Evolutionary conservation across 805 yeast species (phyloP).

Genomic region (Wickerhamiella kazuoi): DNA sequence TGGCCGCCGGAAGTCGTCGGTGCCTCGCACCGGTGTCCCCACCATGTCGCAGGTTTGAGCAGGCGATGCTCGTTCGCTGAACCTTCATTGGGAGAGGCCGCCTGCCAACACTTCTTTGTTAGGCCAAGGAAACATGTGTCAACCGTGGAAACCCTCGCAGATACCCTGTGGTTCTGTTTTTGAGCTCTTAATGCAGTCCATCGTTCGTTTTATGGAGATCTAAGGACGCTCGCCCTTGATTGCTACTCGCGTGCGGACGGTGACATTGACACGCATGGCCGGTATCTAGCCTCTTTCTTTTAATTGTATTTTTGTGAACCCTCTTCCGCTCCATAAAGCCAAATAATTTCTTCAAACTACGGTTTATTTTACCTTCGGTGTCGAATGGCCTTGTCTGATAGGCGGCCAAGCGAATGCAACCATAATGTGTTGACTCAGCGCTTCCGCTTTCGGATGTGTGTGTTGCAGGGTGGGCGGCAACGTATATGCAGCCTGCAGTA

Average conservation of each 20-base stretch:
- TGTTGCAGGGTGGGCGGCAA: neutral
- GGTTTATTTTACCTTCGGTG: too few relatives aligned
- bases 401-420: too few relatives aligned
- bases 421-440: neutral
- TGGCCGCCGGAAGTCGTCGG: constrained; percentile 27
- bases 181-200: neutral
- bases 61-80: neutral
- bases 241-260: too few relatives aligned
- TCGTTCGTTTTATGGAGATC: too few relatives aligned
- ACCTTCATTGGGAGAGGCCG: neutral
- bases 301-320: neutral
- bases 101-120: neutral
- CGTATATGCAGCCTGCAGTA: neutral
- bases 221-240: too few relatives aligned
- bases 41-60: constrained; percentile 71
- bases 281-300: neutral
- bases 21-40: constrained; percentile 72
- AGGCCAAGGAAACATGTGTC: too few relatives aligned
- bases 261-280: neutral
- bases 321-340: too few relatives aligned
- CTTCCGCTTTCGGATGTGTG: neutral
- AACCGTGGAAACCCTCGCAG: neutral
- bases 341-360: too few relatives aligned
- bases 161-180: neutral
- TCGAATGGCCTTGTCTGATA: too few relatives aligned